Evolutionary conservation across 2,329 filamentous ascomycete species (phyloP).

Genomic region (Alternaria sp.): DNA sequence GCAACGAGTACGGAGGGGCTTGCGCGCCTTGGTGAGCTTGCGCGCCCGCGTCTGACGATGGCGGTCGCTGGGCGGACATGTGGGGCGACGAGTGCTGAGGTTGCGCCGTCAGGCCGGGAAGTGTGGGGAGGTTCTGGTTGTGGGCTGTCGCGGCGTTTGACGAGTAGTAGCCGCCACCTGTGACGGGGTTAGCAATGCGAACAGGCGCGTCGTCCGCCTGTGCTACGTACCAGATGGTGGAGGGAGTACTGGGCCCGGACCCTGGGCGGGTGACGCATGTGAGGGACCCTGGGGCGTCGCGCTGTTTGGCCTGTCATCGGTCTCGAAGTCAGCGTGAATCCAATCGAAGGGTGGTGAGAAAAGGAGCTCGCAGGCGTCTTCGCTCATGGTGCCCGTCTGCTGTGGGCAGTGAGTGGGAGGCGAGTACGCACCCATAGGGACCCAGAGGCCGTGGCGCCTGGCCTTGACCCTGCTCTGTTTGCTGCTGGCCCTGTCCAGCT

Average conservation of each 20-base stretch:
- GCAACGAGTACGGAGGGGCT: conserved; percentile 52
- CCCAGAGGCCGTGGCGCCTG: conserved; percentile 45
- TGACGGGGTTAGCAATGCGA: conserved; percentile 22
- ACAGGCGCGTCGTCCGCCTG: conserved; percentile 9
- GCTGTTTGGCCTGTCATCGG: conserved; percentile 37
- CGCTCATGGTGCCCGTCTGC: conserved; percentile 25
- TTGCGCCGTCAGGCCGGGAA: conserved; percentile 53
- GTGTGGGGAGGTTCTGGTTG: conserved; percentile 53
- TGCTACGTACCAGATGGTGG: conserved; percentile 48
- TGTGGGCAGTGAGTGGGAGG: conserved; percentile 4
- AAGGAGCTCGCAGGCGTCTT: conserved; percentile 19
- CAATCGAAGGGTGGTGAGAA: conserved; percentile 16
- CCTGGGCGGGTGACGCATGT: conserved; percentile 47
- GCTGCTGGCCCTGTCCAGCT: conserved; percentile 54
- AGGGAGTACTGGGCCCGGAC: conserved; percentile 47
- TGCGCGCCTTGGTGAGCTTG: conserved; percentile 44
- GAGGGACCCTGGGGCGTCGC: conserved; percentile 40
- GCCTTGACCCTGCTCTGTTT: conserved; percentile 44
- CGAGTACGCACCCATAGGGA: conserved; percentile 44
- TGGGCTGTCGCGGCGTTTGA: conserved; percentile 45
- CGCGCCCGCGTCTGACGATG: conserved; percentile 47
- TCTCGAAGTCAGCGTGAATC: conserved; percentile 24
- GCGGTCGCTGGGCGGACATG: conserved; percentile 43
- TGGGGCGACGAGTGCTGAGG: conserved; percentile 53
- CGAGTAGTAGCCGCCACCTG: conserved; percentile 50